These are phyloP conservation scores for Cryptococcus amylolentus DNA, from an alignment of 1,284 basidiomycete species.

Conservation along the genomic window DNA sequence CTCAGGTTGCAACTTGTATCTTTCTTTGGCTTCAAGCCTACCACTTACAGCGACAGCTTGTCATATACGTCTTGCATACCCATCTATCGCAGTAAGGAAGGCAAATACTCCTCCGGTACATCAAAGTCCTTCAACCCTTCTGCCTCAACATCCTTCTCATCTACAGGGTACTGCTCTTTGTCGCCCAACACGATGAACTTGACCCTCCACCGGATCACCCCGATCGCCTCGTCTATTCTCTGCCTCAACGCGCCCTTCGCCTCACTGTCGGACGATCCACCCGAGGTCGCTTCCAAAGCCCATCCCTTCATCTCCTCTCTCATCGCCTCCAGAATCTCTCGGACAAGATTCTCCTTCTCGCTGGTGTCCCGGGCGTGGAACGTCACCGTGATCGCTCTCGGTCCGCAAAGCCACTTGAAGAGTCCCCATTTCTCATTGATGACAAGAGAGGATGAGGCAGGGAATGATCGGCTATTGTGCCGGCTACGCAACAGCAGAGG, in stretches of 20 bases:
- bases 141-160: neutral
- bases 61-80: neutral
- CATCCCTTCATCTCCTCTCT: neutral
- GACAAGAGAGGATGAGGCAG: neutral
- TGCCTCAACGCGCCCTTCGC: neutral
- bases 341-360: neutral
- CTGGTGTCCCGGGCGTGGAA: conserved; percentile 1
- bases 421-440: conserved; percentile 1
- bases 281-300: neutral
- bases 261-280: too few relatives aligned
- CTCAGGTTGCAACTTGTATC: too few relatives aligned
- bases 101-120: conserved; percentile 4
- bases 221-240: neutral
- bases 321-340: neutral
- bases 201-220: conserved; percentile 1
- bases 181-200: conserved; percentile 1
- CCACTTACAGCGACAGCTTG: too few relatives aligned
- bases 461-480: neutral
- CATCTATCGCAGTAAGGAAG: neutral
- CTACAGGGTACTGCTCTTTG: neutral
- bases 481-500: conserved; percentile 1
- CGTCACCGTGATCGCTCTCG: conserved; percentile 1
- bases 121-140: conserved; percentile 8
- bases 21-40: too few relatives aligned
- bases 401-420: neutral